Percentiles rank a stretch among this genome's conserved stretches.
Evolutionary conservation across 306 rosid genomes (phyloP).

Genomic region (Pterocarpus santalinus): DNA sequence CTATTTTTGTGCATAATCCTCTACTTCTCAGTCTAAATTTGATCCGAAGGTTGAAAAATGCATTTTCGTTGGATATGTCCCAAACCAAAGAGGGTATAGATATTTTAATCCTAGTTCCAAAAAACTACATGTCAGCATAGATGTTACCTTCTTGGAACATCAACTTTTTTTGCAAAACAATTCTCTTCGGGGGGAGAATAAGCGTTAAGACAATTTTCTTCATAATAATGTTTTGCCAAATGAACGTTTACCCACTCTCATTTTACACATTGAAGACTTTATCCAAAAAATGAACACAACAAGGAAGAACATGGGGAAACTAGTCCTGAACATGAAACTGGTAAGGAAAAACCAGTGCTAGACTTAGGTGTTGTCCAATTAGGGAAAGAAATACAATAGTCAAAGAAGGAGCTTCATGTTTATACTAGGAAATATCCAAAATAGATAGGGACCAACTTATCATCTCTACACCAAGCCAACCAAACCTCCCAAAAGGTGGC

Average conservation of each 20-base stretch:
- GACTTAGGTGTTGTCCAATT: not conserved
- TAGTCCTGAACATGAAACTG: not conserved
- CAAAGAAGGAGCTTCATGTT: constrained; percentile 2
- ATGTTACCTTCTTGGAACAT: not conserved
- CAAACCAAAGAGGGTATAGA: not conserved
- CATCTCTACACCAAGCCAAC: not conserved
- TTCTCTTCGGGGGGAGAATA: not conserved
- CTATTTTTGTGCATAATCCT: not conserved
- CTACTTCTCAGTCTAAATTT: not conserved
- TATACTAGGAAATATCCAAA: not conserved
- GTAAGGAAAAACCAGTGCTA: not conserved
- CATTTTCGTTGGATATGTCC: not conserved
- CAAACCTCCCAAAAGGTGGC: not conserved
- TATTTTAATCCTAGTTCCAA: not conserved
- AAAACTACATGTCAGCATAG: not conserved
- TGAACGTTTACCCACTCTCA: not conserved
- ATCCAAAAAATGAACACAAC: not conserved
- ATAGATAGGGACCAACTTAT: not conserved
- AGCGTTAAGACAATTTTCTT: too few species aligned
- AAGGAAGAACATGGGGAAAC: not conserved
- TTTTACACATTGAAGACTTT: not conserved
- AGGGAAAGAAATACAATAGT: constrained; percentile 17
- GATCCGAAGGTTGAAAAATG: not conserved
- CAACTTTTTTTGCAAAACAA: not conserved
- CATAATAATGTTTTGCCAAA: too few species aligned